Percentiles rank a stretch among this genome's conserved stretches.
Conservation (phyloP, 2,329 filamentous ascomycete genomes). For the Hypoxylon rubiginosum region DNA sequence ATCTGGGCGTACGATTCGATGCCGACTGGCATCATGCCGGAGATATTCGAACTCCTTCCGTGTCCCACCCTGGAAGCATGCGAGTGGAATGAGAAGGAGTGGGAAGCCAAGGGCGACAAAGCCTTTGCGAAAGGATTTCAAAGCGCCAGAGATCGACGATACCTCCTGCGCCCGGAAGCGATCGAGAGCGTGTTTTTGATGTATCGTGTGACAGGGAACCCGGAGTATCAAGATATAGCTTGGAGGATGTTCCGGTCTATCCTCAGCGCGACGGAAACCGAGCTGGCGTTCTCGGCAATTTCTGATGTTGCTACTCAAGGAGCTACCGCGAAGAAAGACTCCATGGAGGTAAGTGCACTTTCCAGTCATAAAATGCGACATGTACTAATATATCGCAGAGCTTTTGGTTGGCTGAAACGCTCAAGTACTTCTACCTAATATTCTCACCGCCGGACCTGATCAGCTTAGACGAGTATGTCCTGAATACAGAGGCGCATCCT, state of each 20-base stretch:
- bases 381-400: conserved; percentile 68
- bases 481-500: conserved; percentile 68
- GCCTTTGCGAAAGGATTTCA: conserved; percentile 71
- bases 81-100: conserved; percentile 58
- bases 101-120: conserved; percentile 36
- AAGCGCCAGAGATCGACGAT: conserved; percentile 63
- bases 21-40: conserved; percentile 70
- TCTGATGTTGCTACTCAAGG: conserved; percentile 61
- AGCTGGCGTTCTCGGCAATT: conserved; percentile 62
- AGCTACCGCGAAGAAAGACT: conserved; percentile 55
- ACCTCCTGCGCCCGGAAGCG: conserved; percentile 64
- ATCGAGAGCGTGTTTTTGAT: conserved; percentile 67
- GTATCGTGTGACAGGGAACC: conserved; percentile 64
- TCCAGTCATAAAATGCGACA: conserved; percentile 1
- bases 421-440: conserved; percentile 81
- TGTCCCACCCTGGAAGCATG: conserved; percentile 55
- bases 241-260: conserved; percentile 67
- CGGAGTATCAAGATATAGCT: conserved; percentile 62
- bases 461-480: conserved; percentile 76
- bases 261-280: conserved; percentile 57
- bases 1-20: conserved; percentile 69
- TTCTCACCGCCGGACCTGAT: conserved; percentile 74
- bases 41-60: conserved; percentile 62
- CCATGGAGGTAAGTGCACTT: conserved; percentile 35
- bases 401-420: conserved; percentile 80